These are phyloP conservation scores for Senecio squalidus DNA, from an alignment of 140 eudicot genomes.

Conservation along the genomic window DNA sequence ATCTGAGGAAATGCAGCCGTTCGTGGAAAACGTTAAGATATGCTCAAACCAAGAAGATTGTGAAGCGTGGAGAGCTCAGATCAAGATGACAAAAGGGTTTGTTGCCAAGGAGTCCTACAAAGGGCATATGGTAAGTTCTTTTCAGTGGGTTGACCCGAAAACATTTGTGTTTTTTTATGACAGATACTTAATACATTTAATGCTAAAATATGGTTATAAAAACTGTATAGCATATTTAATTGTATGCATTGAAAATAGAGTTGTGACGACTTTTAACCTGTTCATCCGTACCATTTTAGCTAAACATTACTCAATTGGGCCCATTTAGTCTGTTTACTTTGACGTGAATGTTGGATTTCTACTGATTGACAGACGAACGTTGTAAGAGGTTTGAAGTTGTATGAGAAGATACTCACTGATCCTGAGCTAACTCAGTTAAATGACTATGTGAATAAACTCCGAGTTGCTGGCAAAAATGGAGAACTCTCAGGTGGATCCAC, in stretches of 20 bases:
- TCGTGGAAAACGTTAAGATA: constrained; percentile 36
- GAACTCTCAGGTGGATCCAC: constrained; percentile 96
- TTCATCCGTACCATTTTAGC: background rate
- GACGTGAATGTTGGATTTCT: background rate
- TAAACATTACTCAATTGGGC: background rate
- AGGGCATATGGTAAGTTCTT: constrained; percentile 85
- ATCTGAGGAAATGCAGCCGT: constrained; percentile 48
- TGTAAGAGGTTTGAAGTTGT: constrained; percentile 86
- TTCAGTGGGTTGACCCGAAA: background rate
- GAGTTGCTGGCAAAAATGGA: constrained; percentile 84
- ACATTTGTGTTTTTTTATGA: no score
- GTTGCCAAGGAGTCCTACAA: constrained; percentile 73
- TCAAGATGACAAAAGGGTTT: constrained; percentile 82
- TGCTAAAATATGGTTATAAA: no score
- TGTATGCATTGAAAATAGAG: no score
- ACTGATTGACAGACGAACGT: constrained; percentile 72
- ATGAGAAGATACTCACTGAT: constrained; percentile 62
- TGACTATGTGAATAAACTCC: constrained; percentile 72
- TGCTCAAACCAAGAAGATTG: constrained; percentile 69
- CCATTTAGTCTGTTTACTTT: background rate
- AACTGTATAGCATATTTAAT: no score
- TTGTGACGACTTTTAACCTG: no score
- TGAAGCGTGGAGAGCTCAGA: constrained; percentile 56
- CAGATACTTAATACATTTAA: no score
- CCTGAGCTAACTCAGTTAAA: constrained; percentile 62